Evolutionary conservation across 169 alveolate species (phyloP).

Genomic region (Theileria parva): DNA sequence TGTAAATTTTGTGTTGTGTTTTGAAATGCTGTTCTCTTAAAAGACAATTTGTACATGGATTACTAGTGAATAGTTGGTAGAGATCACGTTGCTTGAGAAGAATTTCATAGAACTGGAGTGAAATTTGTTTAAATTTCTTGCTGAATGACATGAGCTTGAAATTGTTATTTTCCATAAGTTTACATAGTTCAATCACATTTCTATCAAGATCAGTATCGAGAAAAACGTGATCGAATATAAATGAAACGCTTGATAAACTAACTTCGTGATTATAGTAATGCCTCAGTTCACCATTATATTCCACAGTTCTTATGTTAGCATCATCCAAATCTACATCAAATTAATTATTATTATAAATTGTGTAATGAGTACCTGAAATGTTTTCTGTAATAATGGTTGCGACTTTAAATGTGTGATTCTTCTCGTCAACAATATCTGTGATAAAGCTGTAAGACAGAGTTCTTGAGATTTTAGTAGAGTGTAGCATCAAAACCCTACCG

Average conservation of each 20-base stretch:
- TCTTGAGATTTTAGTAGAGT: slow-evolving; percentile 33
- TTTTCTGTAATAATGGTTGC: slow-evolving; percentile 31
- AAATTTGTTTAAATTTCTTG: slow-evolving; percentile 70
- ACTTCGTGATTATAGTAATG: neutral
- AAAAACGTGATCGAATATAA: slow-evolving; percentile 64
- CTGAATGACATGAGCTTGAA: slow-evolving; percentile 70
- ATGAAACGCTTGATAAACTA: slow-evolving; percentile 56
- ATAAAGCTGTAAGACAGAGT: slow-evolving; percentile 48
- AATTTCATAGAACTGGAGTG: slow-evolving; percentile 71
- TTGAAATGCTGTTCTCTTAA: slow-evolving; percentile 76
- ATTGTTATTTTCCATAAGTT: slow-evolving; percentile 57
- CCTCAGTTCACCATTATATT: slow-evolving; percentile 5
- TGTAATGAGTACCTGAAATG: slow-evolving; percentile 12
- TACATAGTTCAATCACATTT: slow-evolving; percentile 61
- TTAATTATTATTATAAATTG: neutral
- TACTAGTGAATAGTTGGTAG: slow-evolving; percentile 58
- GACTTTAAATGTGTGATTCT: slow-evolving; percentile 26
- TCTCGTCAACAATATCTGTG: slow-evolving; percentile 23
- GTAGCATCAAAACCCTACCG: slow-evolving; percentile 62
- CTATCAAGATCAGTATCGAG: slow-evolving; percentile 2
- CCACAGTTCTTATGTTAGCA: neutral
- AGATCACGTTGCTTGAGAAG: slow-evolving; percentile 73
- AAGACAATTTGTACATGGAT: slow-evolving; percentile 71
- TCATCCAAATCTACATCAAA: neutral
- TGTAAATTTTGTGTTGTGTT: slow-evolving; percentile 46